These are phyloP conservation scores for Colletotrichum sidae DNA, from an alignment of 2,329 filamentous ascomycete species.

Conservation along the genomic window DNA sequence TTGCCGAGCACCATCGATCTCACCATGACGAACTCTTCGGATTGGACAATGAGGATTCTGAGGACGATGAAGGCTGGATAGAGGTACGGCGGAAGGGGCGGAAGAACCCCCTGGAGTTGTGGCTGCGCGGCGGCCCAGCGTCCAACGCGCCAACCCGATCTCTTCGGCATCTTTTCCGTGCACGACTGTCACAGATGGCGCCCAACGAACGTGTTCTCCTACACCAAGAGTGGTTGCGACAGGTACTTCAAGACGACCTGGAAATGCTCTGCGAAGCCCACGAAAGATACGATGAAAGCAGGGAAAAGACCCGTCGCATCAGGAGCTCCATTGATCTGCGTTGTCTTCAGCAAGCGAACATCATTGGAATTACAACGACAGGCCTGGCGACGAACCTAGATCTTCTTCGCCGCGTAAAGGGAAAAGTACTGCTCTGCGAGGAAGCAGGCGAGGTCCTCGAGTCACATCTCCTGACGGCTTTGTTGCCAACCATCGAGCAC, in stretches of 20 bases:
- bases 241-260: conserved; percentile 1
- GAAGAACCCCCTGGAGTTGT: background rate
- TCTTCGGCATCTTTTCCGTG: conserved; percentile 1
- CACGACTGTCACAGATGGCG: background rate
- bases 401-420: conserved; percentile 59
- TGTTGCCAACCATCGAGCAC: conserved; percentile 71
- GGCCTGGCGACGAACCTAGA: conserved; percentile 65
- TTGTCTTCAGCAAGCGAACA: conserved; percentile 51
- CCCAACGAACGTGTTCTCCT: conserved; percentile 18
- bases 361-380: conserved; percentile 71
- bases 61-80: conserved; percentile 43
- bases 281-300: conserved; percentile 3
- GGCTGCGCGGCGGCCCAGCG: conserved; percentile 8
- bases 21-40: conserved; percentile 45
- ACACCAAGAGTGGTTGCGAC: conserved; percentile 35
- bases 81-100: conserved; percentile 35
- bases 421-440: conserved; percentile 73
- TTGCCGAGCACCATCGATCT: background rate
- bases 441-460: conserved; percentile 78
- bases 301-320: conserved; percentile 38
- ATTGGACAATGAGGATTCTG: background rate
- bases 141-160: background rate
- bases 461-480: conserved; percentile 68
- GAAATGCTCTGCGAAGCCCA: background rate
- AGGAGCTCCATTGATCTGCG: conserved; percentile 50